Conservation (phyloP, 768 basidiomycete species). For the Hygrophoropsis aurantiaca region DNA sequence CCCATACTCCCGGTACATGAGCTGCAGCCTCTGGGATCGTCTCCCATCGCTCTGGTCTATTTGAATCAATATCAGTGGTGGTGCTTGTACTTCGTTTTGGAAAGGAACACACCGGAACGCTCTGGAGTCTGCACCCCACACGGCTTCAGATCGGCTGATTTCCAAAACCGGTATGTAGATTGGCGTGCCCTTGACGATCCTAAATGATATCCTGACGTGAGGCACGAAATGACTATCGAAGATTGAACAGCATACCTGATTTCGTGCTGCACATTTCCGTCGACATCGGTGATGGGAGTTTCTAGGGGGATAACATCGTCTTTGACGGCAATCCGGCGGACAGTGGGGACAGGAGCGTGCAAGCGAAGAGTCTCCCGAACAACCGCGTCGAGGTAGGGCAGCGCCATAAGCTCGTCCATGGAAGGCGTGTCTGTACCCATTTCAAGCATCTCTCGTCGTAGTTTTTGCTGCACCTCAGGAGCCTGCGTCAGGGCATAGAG, state of each 20-base stretch:
- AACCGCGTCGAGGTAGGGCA: constrained; percentile 64
- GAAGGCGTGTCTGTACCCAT: constrained; percentile 54
- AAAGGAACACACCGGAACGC: constrained; percentile 48
- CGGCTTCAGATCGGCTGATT: constrained; percentile 44
- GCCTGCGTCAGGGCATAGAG: constrained; percentile 51
- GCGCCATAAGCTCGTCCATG: constrained; percentile 62
- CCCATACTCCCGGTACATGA: constrained; percentile 55
- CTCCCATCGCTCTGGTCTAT: constrained; percentile 62
- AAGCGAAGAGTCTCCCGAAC: constrained; percentile 56
- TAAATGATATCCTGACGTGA: neutral
- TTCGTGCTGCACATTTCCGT: constrained; percentile 36
- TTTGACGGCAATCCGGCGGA: constrained; percentile 40
- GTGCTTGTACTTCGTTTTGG: neutral
- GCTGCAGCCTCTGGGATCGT: constrained; percentile 39
- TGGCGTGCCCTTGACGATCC: no score
- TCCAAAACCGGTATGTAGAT: constrained; percentile 51
- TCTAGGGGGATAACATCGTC: constrained; percentile 51
- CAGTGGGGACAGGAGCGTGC: constrained; percentile 47
- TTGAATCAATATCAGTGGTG: neutral
- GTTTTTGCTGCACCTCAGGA: constrained; percentile 45
- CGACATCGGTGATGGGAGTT: constrained; percentile 38
- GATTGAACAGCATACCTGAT: no score
- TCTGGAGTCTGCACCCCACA: constrained; percentile 59
- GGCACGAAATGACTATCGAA: no score
- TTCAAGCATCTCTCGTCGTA: constrained; percentile 52